These are phyloP conservation scores for Saksenaea oblongispora DNA, from an alignment of 371 early-diverging fungal species.

Conservation along the genomic window DNA sequence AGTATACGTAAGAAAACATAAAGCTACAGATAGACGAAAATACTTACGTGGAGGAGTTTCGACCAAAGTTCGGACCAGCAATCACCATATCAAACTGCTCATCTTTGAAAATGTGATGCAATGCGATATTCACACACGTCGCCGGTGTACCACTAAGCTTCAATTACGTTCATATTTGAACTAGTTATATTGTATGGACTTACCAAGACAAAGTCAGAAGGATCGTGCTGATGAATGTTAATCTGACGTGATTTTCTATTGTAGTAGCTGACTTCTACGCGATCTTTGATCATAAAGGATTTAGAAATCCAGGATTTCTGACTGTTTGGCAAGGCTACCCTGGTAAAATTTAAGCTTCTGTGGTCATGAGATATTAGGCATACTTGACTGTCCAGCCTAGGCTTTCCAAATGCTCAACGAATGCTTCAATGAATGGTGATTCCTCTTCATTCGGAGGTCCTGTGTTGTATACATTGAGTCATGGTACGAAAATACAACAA, in stretches of 20 bases:
- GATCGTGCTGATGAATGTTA: conserved; percentile 18
- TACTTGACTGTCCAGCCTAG: conserved; percentile 50
- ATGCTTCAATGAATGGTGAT: conserved; percentile 45
- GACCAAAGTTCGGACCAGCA: conserved; percentile 46
- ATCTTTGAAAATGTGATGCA: conserved; percentile 39
- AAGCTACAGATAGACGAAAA: not conserved
- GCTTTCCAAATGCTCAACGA: conserved; percentile 38
- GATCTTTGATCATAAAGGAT: conserved; percentile 49
- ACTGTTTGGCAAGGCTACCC: conserved; percentile 42
- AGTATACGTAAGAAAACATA: not conserved
- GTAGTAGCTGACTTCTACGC: conserved; percentile 36
- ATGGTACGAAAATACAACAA: not conserved
- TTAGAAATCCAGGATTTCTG: conserved; percentile 55
- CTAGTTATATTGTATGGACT: not conserved
- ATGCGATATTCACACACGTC: conserved; percentile 44
- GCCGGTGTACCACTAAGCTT: conserved; percentile 46
- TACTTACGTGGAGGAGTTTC: conserved; percentile 40
- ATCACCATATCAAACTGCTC: conserved; percentile 45
- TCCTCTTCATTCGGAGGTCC: conserved; percentile 41
- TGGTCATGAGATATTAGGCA: not conserved
- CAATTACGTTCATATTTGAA: not conserved
- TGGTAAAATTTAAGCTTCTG: not conserved
- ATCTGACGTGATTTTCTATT: conserved; percentile 28
- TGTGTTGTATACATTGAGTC: conserved; percentile 7
- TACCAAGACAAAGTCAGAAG: conserved; percentile 41